A percentile compares a stretch with the other conserved stretches of the same genome.
Conservation (phyloP, 257 asterid species). For the Leonotis leonurus region DNA sequence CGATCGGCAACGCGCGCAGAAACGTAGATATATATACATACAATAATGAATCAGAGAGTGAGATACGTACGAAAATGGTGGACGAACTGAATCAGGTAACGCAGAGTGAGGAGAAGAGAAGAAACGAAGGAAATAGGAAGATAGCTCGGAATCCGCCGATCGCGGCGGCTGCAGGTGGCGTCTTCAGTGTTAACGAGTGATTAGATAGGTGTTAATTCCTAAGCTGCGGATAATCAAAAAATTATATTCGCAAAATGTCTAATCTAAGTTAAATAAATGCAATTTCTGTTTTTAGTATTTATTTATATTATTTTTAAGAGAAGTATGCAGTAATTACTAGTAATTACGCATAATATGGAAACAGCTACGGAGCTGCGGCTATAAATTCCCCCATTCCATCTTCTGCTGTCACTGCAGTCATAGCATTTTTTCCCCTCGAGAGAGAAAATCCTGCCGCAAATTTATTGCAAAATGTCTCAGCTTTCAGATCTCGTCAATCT, state of each 20-base stretch:
- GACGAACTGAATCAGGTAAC: too few relatives aligned
- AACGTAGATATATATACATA: background rate
- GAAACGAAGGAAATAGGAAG: background rate
- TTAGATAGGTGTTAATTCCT: background rate
- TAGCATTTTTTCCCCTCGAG: background rate
- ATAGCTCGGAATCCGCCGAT: background rate
- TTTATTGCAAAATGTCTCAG: constrained; percentile 19
- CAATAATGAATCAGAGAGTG: background rate
- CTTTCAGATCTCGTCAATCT: constrained; percentile 58
- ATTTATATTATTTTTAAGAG: background rate
- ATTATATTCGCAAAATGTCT: background rate
- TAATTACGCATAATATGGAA: too few relatives aligned
- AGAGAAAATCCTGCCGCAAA: background rate
- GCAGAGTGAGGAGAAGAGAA: background rate
- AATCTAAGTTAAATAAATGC: background rate
- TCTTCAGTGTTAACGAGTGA: background rate
- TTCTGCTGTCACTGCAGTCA: background rate
- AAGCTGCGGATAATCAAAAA: background rate
- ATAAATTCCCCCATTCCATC: constrained; percentile 1
- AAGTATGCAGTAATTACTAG: background rate
- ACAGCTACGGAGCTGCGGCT: background rate
- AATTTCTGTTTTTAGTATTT: background rate
- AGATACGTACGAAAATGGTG: too few relatives aligned
- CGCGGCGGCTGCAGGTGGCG: background rate
- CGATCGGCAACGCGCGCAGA: background rate